A percentile compares a stretch with the other conserved stretches of the same genome.
These are phyloP conservation scores for Mycena indigotica DNA, from an alignment of 768 basidiomycete species.

Conservation along the genomic window DNA sequence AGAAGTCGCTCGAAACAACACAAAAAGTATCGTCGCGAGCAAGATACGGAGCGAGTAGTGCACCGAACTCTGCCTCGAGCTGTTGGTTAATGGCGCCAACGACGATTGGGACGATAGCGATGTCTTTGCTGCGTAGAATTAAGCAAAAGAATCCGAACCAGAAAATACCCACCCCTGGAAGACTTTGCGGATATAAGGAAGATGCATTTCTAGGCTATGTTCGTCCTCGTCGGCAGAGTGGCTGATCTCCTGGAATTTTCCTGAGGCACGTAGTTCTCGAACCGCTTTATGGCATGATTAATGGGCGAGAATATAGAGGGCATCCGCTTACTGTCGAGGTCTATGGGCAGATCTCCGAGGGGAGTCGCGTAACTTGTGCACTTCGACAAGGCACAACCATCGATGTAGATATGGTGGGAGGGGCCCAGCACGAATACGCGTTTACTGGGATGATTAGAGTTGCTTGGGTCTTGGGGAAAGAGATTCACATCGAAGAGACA, in stretches of 20 bases:
- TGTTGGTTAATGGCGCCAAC: slow-evolving; percentile 74
- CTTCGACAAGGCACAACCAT: slow-evolving; percentile 83
- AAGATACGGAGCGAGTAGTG: slow-evolving; percentile 79
- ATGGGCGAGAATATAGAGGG: not conserved
- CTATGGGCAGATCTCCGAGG: slow-evolving; percentile 78
- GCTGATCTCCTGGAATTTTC: slow-evolving; percentile 71
- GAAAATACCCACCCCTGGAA: slow-evolving; percentile 92
- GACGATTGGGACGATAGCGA: slow-evolving; percentile 85
- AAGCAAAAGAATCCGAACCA: too few species aligned
- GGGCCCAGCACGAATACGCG: slow-evolving; percentile 95
- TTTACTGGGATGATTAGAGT: slow-evolving; percentile 53
- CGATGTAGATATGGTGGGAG: slow-evolving; percentile 88
- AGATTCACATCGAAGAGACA: slow-evolving; percentile 71
- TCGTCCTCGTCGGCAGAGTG: slow-evolving; percentile 83
- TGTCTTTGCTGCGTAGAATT: too few species aligned
- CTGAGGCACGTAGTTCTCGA: slow-evolving; percentile 61
- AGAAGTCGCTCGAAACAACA: slow-evolving; percentile 95
- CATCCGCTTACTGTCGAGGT: slow-evolving; percentile 65
- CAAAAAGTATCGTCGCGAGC: slow-evolving; percentile 78
- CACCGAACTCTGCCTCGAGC: slow-evolving; percentile 65
- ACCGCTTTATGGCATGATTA: slow-evolving; percentile 51
- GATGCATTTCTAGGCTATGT: slow-evolving; percentile 97
- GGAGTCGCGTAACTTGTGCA: slow-evolving; percentile 84
- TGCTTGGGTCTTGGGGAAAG: slow-evolving; percentile 2
- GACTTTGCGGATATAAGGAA: slow-evolving; percentile 85